A percentile compares a stretch with the other conserved stretches of the same genome.
Evolutionary conservation across 169 alveolate genomes (phyloP).

Genomic region (Amoebophrya sp.): DNA sequence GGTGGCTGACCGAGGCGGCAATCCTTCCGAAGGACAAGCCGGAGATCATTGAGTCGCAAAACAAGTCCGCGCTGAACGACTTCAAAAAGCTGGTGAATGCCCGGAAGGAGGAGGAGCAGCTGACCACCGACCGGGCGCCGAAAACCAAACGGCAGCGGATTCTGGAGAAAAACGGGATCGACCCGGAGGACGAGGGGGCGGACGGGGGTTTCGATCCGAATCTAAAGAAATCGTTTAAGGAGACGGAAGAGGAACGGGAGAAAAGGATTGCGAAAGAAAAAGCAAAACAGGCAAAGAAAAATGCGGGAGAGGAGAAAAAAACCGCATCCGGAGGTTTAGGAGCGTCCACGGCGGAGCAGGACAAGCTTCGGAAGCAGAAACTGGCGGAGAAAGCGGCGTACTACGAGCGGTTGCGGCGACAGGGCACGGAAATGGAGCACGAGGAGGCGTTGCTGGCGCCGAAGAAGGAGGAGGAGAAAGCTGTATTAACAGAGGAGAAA

Average conservation of each 20-base stretch:
- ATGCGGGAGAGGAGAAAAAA: background rate
- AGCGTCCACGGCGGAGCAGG: background rate
- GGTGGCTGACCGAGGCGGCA: constrained; percentile 5
- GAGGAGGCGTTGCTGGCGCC: no score
- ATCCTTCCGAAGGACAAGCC: background rate
- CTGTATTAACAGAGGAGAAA: no score
- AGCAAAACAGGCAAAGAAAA: background rate
- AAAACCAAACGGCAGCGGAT: background rate
- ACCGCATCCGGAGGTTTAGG: background rate
- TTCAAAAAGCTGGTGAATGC: background rate
- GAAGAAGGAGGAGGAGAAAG: no score
- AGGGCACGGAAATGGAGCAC: background rate
- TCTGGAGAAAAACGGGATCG: background rate
- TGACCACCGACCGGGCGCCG: background rate
- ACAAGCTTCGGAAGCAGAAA: background rate
- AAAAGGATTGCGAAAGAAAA: background rate
- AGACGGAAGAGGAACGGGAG: background rate
- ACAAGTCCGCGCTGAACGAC: background rate
- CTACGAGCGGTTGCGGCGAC: background rate
- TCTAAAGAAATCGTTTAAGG: background rate
- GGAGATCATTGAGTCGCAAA: background rate
- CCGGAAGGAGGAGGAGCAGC: background rate
- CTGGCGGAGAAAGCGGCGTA: background rate
- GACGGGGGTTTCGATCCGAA: background rate
- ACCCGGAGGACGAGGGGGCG: background rate